Conservation (phyloP, 192 early-diverging fungal genomes). For the Backusella mclennaniae region DNA sequence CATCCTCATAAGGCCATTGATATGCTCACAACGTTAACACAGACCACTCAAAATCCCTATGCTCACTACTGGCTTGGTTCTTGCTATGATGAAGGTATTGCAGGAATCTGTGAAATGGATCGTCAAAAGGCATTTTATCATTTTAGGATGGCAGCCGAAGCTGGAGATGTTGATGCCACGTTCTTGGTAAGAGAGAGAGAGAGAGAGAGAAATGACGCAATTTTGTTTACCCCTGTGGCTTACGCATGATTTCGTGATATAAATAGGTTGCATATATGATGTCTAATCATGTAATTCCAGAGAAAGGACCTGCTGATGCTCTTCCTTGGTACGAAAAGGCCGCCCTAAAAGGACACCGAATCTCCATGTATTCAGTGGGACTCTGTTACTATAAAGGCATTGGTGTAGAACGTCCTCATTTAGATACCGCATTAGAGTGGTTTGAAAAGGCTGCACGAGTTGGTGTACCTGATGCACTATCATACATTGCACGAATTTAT, state of each 20-base stretch:
- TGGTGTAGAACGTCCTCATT: slow-evolving; percentile 13
- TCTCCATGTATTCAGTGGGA: slow-evolving; percentile 33
- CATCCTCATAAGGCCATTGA: slow-evolving; percentile 21
- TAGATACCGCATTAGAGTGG: slow-evolving; percentile 26
- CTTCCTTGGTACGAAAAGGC: slow-evolving; percentile 41
- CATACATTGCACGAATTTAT: slow-evolving; percentile 24
- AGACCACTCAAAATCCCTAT: slow-evolving; percentile 4
- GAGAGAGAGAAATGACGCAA: neutral
- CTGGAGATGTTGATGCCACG: slow-evolving; percentile 31
- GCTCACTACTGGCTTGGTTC: slow-evolving; percentile 37
- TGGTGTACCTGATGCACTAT: slow-evolving; percentile 23
- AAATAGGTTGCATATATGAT: slow-evolving; percentile 39
- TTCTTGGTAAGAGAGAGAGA: slow-evolving; percentile 22
- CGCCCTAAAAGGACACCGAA: slow-evolving; percentile 28
- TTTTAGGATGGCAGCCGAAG: slow-evolving; percentile 23
- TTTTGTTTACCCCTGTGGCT: slow-evolving; percentile 9
- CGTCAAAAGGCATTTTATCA: slow-evolving; percentile 31
- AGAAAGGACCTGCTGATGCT: slow-evolving; percentile 28
- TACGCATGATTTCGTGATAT: neutral
- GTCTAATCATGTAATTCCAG: slow-evolving; percentile 30
- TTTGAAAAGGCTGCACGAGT: slow-evolving; percentile 33
- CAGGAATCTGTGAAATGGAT: slow-evolving; percentile 22
- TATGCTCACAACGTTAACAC: slow-evolving; percentile 12
- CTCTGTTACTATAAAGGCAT: slow-evolving; percentile 32
- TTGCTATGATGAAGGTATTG: slow-evolving; percentile 38